Percentiles rank a stretch among this genome's conserved stretches.
phyloP scores from a whole-genome alignment of 108 stramenopile species.

The Cyclostephanos invisitatus region DNA sequence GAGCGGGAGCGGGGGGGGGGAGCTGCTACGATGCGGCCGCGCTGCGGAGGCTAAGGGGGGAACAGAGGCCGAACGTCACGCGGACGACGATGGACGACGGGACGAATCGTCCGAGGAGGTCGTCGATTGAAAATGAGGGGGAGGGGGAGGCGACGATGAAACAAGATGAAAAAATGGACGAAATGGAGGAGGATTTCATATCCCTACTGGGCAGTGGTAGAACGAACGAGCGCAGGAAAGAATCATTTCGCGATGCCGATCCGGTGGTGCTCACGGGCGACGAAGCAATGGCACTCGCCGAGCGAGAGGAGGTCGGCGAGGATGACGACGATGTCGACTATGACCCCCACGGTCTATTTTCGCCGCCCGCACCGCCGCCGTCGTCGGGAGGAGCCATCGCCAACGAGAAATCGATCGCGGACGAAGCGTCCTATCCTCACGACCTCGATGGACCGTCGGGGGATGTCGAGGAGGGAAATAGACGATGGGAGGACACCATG shows the following conservation, averaged over 20 bases:
- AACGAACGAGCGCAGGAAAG: neutral
- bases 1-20: constrained; percentile 15
- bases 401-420: neutral
- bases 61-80: constrained; percentile 50
- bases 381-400: constrained; percentile 12
- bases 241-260: constrained; percentile 9
- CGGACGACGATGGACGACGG: neutral
- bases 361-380: neutral
- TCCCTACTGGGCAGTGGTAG: constrained; percentile 27
- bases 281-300: constrained; percentile 45
- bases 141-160: too few relatives aligned
- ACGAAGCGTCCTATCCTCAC: neutral
- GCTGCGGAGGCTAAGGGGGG: constrained; percentile 55
- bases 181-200: constrained; percentile 33
- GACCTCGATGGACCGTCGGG: constrained; percentile 24
- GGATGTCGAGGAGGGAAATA: constrained; percentile 32
- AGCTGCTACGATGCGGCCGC: constrained; percentile 59
- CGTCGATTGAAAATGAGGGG: neutral
- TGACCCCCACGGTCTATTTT: constrained; percentile 25
- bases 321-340: constrained; percentile 20
- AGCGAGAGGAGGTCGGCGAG: constrained; percentile 28
- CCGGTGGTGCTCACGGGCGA: constrained; percentile 42
- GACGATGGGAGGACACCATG: constrained; percentile 69
- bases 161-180: neutral
- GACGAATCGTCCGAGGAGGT: neutral